phyloP scores from a whole-genome alignment of 2,329 filamentous ascomycete genomes.

The Colletotrichum eremochloae region DNA sequence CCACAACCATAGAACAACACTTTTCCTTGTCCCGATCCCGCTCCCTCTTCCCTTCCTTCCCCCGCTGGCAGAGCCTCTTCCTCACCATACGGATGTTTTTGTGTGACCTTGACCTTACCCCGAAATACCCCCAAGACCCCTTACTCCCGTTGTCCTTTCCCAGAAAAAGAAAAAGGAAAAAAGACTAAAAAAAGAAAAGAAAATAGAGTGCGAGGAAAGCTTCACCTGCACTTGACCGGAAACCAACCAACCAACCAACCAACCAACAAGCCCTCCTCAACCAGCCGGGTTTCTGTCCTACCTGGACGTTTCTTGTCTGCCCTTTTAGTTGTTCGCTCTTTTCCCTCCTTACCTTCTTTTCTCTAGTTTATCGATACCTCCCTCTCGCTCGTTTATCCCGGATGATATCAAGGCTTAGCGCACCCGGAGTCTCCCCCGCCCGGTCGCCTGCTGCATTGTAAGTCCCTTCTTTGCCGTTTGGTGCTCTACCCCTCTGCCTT shows the following conservation, averaged over 20 bases:
- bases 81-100: not conserved
- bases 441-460: conserved; percentile 33
- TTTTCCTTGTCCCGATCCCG: conserved; percentile 22
- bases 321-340: not conserved
- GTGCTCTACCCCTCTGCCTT: not conserved
- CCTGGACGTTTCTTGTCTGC: conserved; percentile 19
- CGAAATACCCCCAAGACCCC: conserved; percentile 7
- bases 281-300: conserved; percentile 18
- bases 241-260: not conserved
- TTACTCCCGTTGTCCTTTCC: conserved; percentile 3
- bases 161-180: not conserved
- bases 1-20: conserved; percentile 12
- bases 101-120: not conserved
- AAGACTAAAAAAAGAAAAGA: not conserved
- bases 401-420: conserved; percentile 40
- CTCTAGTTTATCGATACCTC: conserved; percentile 2
- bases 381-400: conserved; percentile 27
- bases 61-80: not conserved
- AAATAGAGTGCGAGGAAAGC: conserved; percentile 1
- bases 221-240: conserved; percentile 5
- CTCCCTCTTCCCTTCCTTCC: not conserved
- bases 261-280: not conserved
- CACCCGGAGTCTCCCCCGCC: conserved; percentile 24
- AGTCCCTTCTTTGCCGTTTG: conserved; percentile 8
- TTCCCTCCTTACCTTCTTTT: conserved; percentile 6